Conservation (phyloP, 306 rosid genomes). For the Carpinus fangiana region DNA sequence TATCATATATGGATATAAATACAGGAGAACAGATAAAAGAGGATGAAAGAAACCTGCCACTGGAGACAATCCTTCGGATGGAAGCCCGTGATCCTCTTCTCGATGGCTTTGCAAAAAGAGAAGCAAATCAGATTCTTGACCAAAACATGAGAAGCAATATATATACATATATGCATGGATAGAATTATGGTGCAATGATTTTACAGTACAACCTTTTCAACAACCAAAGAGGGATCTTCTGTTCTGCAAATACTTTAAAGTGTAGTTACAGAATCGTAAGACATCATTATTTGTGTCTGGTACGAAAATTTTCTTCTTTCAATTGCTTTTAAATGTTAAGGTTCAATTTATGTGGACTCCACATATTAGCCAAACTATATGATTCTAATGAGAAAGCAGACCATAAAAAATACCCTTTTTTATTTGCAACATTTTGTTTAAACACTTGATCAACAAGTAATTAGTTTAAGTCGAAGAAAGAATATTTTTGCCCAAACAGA, state of each 20-base stretch:
- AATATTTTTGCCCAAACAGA: background rate
- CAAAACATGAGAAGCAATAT: conserved; percentile 20
- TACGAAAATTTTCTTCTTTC: background rate
- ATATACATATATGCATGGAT: background rate
- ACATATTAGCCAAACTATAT: background rate
- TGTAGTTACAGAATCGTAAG: background rate
- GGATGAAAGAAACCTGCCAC: conserved; percentile 68
- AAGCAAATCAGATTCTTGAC: conserved; percentile 34
- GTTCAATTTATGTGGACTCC: background rate
- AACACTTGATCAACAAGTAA: background rate
- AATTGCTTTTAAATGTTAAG: background rate
- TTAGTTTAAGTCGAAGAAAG: background rate
- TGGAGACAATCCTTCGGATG: conserved; percentile 47
- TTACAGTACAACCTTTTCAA: background rate
- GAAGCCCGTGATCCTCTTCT: conserved; percentile 56
- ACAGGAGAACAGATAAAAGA: conserved; percentile 14
- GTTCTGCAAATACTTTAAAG: background rate
- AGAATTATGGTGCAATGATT: conserved; percentile 4
- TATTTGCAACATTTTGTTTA: background rate
- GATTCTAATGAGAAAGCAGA: background rate
- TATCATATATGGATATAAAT: conserved; percentile 2
- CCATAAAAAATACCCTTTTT: background rate
- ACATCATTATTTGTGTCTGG: background rate
- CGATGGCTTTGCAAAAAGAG: conserved; percentile 51
- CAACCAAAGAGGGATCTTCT: conserved; percentile 4